Base-by-base conservation (phyloP, 108 stramenopile genomes). In the Craspedostauros australis region DNA sequence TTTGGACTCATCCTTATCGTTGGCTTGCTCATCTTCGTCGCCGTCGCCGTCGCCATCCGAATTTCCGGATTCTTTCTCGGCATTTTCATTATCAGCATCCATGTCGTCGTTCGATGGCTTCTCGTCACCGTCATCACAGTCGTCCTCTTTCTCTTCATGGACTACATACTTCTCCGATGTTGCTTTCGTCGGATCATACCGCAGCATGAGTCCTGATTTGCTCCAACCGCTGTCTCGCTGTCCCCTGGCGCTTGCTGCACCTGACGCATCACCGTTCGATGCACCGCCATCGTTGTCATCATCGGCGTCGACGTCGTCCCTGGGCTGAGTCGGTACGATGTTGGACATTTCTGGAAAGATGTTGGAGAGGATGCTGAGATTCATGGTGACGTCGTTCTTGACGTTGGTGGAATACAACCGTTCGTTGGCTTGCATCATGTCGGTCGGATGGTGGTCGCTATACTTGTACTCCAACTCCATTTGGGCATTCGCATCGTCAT, bases 121-220 rank as follows among this genome's bases (percentile, higher is more conserved):
- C 16, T 51, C 12, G 46, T 34, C 29, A 26, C 22, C 3, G n/a
- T 44, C 31, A 25, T 46, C 49, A 44, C 31, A 32, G 19, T 36
- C 56, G 26, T 51, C 39, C 5, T 6, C 28, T 39, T 45, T 22
- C 31, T 47, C 31, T 5, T 54, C 72, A 9, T 32, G 37, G 4
- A 47, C 36, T 24, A 72, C 62, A 22, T 60, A 71, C 50, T 68
- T 37, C 23, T 51, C 19, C 20, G 66, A 44, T 23, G 60, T 55
- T 31, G 19, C 60, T 50, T 77, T 73, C 20, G 70, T 82, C 40
- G 72, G 70, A 54, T 74, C 80, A 43, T 64, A 83, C 38, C 80
- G 79, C 39, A 66, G 58, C 80, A 81, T 64, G 51, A 72, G 47
- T 36, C 51, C 62, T 48, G 25, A 31, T 54, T 64, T 20, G 45